Evolutionary conservation across 768 basidiomycete species (phyloP).

Genomic region (Chalciporus chontae): DNA sequence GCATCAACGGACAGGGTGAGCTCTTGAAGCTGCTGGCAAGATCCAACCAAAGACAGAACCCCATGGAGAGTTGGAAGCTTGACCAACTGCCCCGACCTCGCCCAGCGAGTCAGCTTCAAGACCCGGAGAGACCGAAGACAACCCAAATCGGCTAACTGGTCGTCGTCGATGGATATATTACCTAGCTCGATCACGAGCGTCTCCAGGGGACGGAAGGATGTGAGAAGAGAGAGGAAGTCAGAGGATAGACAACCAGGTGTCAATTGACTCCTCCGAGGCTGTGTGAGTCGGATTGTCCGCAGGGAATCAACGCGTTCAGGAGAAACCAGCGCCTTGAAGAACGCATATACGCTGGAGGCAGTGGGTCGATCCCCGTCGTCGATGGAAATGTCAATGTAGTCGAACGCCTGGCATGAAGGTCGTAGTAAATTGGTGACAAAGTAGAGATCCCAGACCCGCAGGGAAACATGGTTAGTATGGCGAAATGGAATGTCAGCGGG

Average conservation of each 20-base stretch:
- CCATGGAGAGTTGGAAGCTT: too few relatives aligned
- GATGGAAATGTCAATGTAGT: neutral
- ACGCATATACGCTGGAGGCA: neutral
- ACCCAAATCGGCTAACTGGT: too few relatives aligned
- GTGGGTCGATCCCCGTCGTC: too few relatives aligned
- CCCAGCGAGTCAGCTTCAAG: too few relatives aligned
- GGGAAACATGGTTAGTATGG: neutral
- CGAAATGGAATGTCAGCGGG: neutral
- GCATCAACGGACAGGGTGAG: too few relatives aligned
- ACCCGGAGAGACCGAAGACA: too few relatives aligned
- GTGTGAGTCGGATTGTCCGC: neutral
- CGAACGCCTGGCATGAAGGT: neutral
- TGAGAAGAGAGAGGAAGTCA: neutral
- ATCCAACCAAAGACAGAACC: too few relatives aligned
- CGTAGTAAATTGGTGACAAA: constrained; percentile 1
- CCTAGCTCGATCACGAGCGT: neutral
- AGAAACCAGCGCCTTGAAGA: neutral
- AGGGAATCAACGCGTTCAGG: neutral
- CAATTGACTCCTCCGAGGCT: neutral
- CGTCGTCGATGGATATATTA: constrained; percentile 1
- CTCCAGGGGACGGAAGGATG: neutral
- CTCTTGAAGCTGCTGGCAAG: too few relatives aligned
- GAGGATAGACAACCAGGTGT: too few relatives aligned
- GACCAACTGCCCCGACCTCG: too few relatives aligned
- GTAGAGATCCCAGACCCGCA: neutral